Conservation (phyloP, 192 early-diverging fungal species). For the Entomortierella parvispora region DNA sequence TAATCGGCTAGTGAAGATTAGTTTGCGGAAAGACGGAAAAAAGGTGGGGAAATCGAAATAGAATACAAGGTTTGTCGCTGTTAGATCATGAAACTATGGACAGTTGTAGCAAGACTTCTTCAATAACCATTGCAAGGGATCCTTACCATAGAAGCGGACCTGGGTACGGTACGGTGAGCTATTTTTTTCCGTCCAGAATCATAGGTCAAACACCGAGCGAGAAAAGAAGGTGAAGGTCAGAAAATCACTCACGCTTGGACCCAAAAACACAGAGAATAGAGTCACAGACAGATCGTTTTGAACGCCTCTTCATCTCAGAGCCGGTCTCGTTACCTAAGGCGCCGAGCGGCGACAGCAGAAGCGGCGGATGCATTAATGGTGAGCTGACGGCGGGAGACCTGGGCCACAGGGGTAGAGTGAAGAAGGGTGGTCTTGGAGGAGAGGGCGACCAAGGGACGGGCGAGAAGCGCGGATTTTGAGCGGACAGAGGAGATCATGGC, state of each 20-base stretch:
- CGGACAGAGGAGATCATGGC: slow-evolving; percentile 50
- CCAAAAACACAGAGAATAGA: too few relatives aligned
- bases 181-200: too few relatives aligned
- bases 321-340: slow-evolving; percentile 51
- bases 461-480: slow-evolving; percentile 46
- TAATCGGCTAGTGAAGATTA: slow-evolving; percentile 70
- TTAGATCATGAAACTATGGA: background rate
- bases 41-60: too few relatives aligned
- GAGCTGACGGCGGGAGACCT: slow-evolving; percentile 35
- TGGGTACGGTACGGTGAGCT: slow-evolving; percentile 49
- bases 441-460: slow-evolving; percentile 41
- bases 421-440: slow-evolving; percentile 26
- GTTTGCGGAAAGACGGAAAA: background rate
- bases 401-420: slow-evolving; percentile 12
- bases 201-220: too few relatives aligned
- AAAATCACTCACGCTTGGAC: too few relatives aligned
- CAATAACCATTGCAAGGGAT: too few relatives aligned
- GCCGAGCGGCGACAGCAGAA: slow-evolving; percentile 32
- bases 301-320: too few relatives aligned
- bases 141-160: slow-evolving; percentile 49
- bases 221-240: too few relatives aligned
- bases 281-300: too few relatives aligned
- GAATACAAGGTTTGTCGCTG: too few relatives aligned
- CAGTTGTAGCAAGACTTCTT: too few relatives aligned
- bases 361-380: slow-evolving; percentile 47